These are phyloP conservation scores for Parmales sp. DNA, from an alignment of 108 stramenopile species.

Conservation along the genomic window DNA sequence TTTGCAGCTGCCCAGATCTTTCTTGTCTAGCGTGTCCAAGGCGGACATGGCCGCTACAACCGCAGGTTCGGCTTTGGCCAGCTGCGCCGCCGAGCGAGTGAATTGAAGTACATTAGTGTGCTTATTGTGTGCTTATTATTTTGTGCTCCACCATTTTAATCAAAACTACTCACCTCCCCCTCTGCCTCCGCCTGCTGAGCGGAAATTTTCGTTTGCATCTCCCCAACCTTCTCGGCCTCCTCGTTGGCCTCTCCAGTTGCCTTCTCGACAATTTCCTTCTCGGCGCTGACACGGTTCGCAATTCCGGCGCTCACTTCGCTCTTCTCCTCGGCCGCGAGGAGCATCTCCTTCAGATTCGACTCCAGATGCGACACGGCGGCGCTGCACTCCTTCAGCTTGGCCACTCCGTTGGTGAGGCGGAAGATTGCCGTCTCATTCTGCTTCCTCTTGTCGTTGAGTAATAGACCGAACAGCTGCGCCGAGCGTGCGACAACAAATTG, in stretches of 20 bases:
- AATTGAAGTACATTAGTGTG: conserved; percentile 18
- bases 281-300: conserved; percentile 43
- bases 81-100: conserved; percentile 41
- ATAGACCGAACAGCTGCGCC: conserved; percentile 27
- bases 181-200: conserved; percentile 56
- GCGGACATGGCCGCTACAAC: conserved; percentile 51
- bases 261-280: conserved; percentile 52
- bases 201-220: conserved; percentile 43
- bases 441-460: conserved; percentile 31
- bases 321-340: conserved; percentile 56
- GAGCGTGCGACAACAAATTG: no score
- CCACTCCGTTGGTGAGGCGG: conserved; percentile 42
- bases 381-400: conserved; percentile 40
- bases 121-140: conserved; percentile 1
- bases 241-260: conserved; percentile 51
- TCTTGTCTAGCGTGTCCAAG: conserved; percentile 54
- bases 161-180: no score
- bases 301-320: conserved; percentile 46
- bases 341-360: conserved; percentile 40
- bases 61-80: conserved; percentile 58
- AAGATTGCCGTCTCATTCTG: conserved; percentile 26
- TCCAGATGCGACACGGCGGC: conserved; percentile 48
- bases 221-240: conserved; percentile 43
- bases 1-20: conserved; percentile 42
- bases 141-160: conserved; percentile 24